Base-by-base conservation (phyloP, 2,329 filamentous ascomycete species). In the Emydomyces testavorans region DNA sequence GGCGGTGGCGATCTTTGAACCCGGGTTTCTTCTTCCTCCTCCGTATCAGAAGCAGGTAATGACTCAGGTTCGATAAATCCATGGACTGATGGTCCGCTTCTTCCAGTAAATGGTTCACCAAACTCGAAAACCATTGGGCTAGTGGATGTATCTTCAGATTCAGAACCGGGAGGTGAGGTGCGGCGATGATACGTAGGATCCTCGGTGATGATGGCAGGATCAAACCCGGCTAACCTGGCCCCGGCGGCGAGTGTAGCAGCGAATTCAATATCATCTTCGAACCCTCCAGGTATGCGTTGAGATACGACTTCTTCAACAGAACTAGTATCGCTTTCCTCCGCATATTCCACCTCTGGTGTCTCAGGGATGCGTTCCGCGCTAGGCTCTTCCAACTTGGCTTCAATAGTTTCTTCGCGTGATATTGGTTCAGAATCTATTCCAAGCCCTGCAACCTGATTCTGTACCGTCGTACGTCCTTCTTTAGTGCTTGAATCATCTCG, bases 171-270 rank as follows among this genome's bases (percentile, higher is more conserved):
- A 16, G 50, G 52, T 6, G 54, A 53, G 7, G 40, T 49, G 5
- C 82, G 78, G 43, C 71, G 73, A 53, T 77, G 77, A 57, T 80
- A 86, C 1, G 63, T 68, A 0, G 78, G 76, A 55, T 86, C 74
- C 38, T 84, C 71, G 29, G 83, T 80, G 38, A 86, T 78, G 49
- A 86, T 78, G 34, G 82, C 75, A 3, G 80, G 77, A 57, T 85
- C 75, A 53, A 87, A 86, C 0, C 83, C 83, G 38, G 79, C 76
- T n/a, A 79, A 75, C 58, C 80, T 68, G 41, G 85, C 70, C 1
- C 79, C 81, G 40, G 82, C 83, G 49, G 82, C 81, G 39, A 86
- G 65, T 2, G 76, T 78, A 23, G 82, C 83, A 6, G 80, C 78
- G 54, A 87, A 86, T 44, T 79, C 79, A 6, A 82, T 65, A 55